Percentiles rank a stretch among this genome's conserved stretches.
Evolutionary conservation across 1,284 basidiomycete species (phyloP).

Genomic region (Cutaneotrichosporon curvatum): DNA sequence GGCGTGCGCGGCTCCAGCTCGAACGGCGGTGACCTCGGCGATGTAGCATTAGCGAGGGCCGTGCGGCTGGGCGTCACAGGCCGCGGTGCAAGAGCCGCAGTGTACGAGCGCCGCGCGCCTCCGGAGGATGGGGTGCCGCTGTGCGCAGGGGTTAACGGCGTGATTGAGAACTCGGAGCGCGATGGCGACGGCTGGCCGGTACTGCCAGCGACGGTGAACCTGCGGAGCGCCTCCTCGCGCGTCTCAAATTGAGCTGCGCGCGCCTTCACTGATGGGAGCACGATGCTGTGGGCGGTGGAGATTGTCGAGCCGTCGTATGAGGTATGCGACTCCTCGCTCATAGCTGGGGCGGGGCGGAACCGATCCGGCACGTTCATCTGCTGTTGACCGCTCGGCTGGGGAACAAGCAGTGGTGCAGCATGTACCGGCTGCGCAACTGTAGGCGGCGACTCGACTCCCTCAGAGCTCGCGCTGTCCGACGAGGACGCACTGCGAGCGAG

Average conservation of each 20-base stretch:
- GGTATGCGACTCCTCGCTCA: slow-evolving; percentile 7
- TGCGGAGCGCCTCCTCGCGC: slow-evolving; percentile 34
- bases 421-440: slow-evolving; percentile 2
- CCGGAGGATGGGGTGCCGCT: not conserved
- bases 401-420: slow-evolving; percentile 6
- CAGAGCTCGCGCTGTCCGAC: slow-evolving; percentile 2
- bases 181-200: slow-evolving; percentile 26
- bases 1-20: not conserved
- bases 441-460: slow-evolving; percentile 8
- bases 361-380: slow-evolving; percentile 8
- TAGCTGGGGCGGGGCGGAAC: slow-evolving; percentile 9
- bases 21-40: not conserved
- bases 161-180: slow-evolving; percentile 36
- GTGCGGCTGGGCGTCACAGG: not conserved
- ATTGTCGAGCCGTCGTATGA: slow-evolving; percentile 3
- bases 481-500: slow-evolving; percentile 1
- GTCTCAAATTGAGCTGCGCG: slow-evolving; percentile 39
- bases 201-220: slow-evolving; percentile 32
- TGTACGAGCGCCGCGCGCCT: slow-evolving; percentile 4
- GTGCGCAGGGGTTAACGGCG: slow-evolving; percentile 21
- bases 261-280: slow-evolving; percentile 26
- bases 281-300: slow-evolving; percentile 13
- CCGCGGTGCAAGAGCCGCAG: slow-evolving; percentile 2
- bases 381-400: not conserved
- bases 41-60: not conserved